phyloP scores from a whole-genome alignment of 352 stramenopile species.

The Globisporangium parvum region DNA sequence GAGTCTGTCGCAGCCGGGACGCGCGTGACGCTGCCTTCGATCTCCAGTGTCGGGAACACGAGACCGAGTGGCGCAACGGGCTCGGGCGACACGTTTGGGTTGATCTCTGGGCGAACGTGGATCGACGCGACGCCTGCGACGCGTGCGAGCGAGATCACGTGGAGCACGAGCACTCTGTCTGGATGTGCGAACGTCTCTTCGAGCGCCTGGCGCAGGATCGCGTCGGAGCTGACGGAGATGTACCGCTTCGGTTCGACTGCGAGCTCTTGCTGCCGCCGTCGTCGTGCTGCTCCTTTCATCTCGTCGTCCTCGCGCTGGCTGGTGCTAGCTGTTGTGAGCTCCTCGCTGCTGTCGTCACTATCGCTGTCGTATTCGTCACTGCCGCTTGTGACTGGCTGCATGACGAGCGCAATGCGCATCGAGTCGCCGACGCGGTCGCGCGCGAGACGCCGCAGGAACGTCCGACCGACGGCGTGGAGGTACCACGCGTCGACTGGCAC shows the following conservation, averaged over 20 bases:
- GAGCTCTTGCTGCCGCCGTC: not conserved
- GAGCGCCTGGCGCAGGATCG: slow-evolving; percentile 44
- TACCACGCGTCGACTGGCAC: slow-evolving; percentile 84
- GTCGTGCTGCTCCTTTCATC: too few relatives aligned
- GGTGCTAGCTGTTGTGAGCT: not conserved
- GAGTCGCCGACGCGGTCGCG: slow-evolving; percentile 63
- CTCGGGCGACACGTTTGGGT: slow-evolving; percentile 79
- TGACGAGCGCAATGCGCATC: slow-evolving; percentile 48
- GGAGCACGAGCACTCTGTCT: slow-evolving; percentile 58
- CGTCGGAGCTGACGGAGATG: slow-evolving; percentile 49
- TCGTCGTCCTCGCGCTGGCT: not conserved
- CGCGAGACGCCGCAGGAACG: slow-evolving; percentile 62
- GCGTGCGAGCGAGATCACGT: slow-evolving; percentile 63
- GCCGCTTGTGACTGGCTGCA: slow-evolving; percentile 33
- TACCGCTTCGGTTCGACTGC: slow-evolving; percentile 29
- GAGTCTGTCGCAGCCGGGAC: slow-evolving; percentile 28
- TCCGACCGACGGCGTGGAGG: slow-evolving; percentile 59
- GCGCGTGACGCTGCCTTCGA: slow-evolving; percentile 36
- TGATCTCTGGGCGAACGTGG: slow-evolving; percentile 68
- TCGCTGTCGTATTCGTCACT: not conserved
- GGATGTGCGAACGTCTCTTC: slow-evolving; percentile 62
- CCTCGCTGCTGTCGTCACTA: slow-evolving; percentile 2
- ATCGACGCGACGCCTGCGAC: slow-evolving; percentile 48
- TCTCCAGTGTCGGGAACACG: slow-evolving; percentile 64
- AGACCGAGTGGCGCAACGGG: slow-evolving; percentile 54